Base-by-base conservation (phyloP, 805 yeast species). In the Yamadazyma nakazawae region DNA sequence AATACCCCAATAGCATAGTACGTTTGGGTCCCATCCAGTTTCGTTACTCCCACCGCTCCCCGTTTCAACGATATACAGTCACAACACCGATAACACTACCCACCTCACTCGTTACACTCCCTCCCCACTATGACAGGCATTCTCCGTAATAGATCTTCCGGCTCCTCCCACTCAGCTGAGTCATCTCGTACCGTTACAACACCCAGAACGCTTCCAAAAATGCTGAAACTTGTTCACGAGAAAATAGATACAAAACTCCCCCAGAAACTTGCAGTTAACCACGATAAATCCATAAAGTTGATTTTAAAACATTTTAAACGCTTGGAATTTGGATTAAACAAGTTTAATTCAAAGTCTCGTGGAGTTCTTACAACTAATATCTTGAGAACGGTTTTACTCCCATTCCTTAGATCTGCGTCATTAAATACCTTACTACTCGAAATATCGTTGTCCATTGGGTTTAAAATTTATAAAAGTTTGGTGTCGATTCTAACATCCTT, bases 331-430 rank as follows among this genome's bases (percentile, higher is more conserved):
- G 69, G 73, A 4, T 60, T 76, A 43, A 55, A 58, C 35, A 78
- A 76, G 54, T 79, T 78, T 55, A 64, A 62, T 39, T 62, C 74
- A 6, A 64, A 63, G 41, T 17, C 19, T 14, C 63, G 64, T 44
- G 67, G 69, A 9, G 60, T 71, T 5, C 48, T 62, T n/a, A 72
- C 73, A 51, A 61, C 77, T 2, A 79, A 79, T 56, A 63, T 79
- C 12, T 59, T 79, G 26, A 61, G 84, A 34, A 68, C 79, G 2
- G 61, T 72, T 3, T 59, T 79, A 17, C 59, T 79, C 24, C 79
- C 79, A 16, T 73, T 71, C 50, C 57, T 77, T 14, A 58, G 81
- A 45, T 41, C 48, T 5, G 5, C 34, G 10, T 31, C 48, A 13
- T 24, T 45, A 8, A 37, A 36, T 26, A 9, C n/a, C 8, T 25